Base-by-base conservation (phyloP, 805 yeast genomes). In the Saturnispora saitoi region DNA sequence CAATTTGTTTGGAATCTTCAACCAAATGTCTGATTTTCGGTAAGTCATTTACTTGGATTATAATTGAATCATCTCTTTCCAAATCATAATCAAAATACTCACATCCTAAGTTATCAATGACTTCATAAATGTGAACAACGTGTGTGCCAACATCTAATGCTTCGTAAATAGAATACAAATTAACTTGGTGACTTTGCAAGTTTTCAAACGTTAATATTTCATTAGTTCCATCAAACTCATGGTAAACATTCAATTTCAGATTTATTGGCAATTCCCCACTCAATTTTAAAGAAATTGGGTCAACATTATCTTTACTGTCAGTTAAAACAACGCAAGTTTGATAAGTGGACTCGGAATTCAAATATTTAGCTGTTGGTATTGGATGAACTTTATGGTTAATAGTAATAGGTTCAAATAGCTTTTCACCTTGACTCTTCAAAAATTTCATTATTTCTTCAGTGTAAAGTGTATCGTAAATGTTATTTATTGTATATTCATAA, bases 61-160 rank as follows among this genome's bases (percentile, higher is more conserved):
- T 59, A 10, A 62, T 51, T 6, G 46, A n/a, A 19, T 52, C 49
- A 4, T 56, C 59, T 3, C 11, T 31, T 37, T 58, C 68, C 17
- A 58, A 52, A 2, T 63, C 60, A 49, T 77, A 67, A 4, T 69
- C 67, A 24, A 67, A 75, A 38, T 73, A 71, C 3, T 61, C 53
- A 64, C 98, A 91, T 0, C 90, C 93, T 56, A 78, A 78, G 1
- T 75, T 72, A 64, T 91, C 97, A 4, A 63, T 58, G 12, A 90
- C 70, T 49, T 75, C 74, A 24, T 70, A 70, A 26, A 91, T 69
- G 0, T 77, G 68, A 2, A 91, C 67, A 11, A 72, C 56, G 59
- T 87, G 90, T 34, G 78, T 77, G 1, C 97, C 98, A n/a, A 83
- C 69, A 5, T 75, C 70, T 52, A 86, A 62, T 3, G 73, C 70